Evolutionary conservation across 805 yeast species (phyloP), one percentile per base, ranked within the genome.

Genomic region (Metschnikowia aberdeeniae): DNA sequence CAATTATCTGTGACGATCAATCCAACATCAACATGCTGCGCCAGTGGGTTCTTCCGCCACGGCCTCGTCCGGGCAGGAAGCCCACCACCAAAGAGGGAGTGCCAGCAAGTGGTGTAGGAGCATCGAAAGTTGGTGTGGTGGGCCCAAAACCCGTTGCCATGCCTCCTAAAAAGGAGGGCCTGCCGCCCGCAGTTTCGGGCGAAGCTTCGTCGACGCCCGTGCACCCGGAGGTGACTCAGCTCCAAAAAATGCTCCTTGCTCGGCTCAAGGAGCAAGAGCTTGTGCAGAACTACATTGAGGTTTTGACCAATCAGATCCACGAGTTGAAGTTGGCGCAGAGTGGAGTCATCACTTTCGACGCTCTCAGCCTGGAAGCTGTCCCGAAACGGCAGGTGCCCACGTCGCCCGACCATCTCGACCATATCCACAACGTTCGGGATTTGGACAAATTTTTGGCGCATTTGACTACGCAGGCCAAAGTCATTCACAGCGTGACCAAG

Each of bases 21-120:
- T 34, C 47, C 13, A 64, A 64, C 41, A 64, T 68, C 40, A 79
- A 74, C 54, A 82, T 92, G 1, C 83, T 89, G 42, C 84, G 84
- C 58, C 82, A 80, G 58, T 88, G 93, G 90, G 89, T 84, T 6
- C 67, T 86, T 27, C 95, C 95, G 3, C 95, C 95, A 9, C 72
- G 93, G 52, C 93, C 95, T 22, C 83, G 86, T 53, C 86, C 86
- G 0, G 86, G 86, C 17, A 66, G 82, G 41, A 79, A 78, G 53
- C 82, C 81, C 3, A 58, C 13, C 22, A 11, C 13, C 20, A 39
- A 30, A 27, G 30, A 39, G 12, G 3, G n/a, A 13, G 42, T 14
- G 20, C 8, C 40, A 9, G 27, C 9, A 0, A 26, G 24, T 24
- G 3, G 19, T 5, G 14, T 20, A 10, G 33, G 14, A 9, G 14